Evolutionary conservation across 352 stramenopile species (phyloP).

Genomic region (Plasmopara halstedii): DNA sequence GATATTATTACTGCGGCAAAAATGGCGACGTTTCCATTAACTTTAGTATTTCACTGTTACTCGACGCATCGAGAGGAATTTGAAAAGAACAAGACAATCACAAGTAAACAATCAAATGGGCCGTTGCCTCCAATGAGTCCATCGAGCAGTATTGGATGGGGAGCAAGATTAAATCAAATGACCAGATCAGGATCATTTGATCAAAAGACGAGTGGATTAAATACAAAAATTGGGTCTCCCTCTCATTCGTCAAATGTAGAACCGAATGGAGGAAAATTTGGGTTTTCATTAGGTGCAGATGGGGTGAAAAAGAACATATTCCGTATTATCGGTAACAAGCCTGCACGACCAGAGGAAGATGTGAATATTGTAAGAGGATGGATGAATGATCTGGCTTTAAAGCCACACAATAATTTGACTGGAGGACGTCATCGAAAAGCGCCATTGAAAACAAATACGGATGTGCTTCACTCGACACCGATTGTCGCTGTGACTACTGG

Average conservation of each 20-base stretch:
- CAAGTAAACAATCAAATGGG: slow-evolving; percentile 19
- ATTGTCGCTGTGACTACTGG: slow-evolving; percentile 47
- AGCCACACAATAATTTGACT: slow-evolving; percentile 27
- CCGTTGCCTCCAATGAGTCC: slow-evolving; percentile 30
- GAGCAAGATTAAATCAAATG: slow-evolving; percentile 36
- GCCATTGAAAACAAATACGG: slow-evolving; percentile 8
- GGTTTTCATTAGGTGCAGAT: slow-evolving; percentile 52
- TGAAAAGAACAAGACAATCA: slow-evolving; percentile 2
- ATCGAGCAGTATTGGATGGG: slow-evolving; percentile 31
- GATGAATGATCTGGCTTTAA: slow-evolving; percentile 49
- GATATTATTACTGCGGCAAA: slow-evolving; percentile 65
- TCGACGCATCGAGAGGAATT: slow-evolving; percentile 12
- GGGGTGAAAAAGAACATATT: slow-evolving; percentile 65
- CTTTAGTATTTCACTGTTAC: slow-evolving; percentile 52
- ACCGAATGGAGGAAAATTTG: slow-evolving; percentile 30
- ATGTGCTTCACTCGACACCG: slow-evolving; percentile 40
- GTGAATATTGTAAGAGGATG: slow-evolving; percentile 44
- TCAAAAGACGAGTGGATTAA: slow-evolving; percentile 26
- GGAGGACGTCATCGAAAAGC: slow-evolving; percentile 24
- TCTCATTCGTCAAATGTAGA: slow-evolving; percentile 15
- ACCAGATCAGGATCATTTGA: slow-evolving; percentile 56
- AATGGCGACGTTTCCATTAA: slow-evolving; percentile 55
- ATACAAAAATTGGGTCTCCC: no score
- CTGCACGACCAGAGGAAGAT: slow-evolving; percentile 47
- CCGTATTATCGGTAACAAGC: slow-evolving; percentile 57